phyloP scores from a whole-genome alignment of 257 asterid genomes.

The Voacanga thouarsii region DNA sequence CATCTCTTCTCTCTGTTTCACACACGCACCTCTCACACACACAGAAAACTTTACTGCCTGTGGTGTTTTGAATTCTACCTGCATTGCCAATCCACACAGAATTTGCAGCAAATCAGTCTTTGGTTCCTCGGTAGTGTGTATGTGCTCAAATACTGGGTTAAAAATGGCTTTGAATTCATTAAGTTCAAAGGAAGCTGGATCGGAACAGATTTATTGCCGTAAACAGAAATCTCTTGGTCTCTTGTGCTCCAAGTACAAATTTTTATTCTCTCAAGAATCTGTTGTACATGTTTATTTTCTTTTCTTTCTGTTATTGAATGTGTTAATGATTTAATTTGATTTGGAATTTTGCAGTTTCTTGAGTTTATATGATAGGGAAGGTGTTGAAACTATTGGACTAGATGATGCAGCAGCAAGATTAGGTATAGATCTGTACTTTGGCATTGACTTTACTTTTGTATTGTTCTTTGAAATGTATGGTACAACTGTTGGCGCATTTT shows the following conservation, averaged over 20 bases:
- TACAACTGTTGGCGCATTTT: not conserved
- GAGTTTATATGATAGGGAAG: slow-evolving; percentile 77
- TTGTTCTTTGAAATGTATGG: not conserved
- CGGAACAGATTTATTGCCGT: slow-evolving; percentile 68
- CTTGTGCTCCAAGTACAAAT: slow-evolving; percentile 75
- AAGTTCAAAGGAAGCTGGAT: slow-evolving; percentile 47
- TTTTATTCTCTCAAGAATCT: not conserved
- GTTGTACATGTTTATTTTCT: not conserved
- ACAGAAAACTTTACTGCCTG: not conserved
- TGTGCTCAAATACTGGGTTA: not conserved
- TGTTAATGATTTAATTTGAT: slow-evolving; percentile 6
- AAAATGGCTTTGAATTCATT: slow-evolving; percentile 27
- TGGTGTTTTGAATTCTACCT: no score
- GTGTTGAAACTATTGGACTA: slow-evolving; percentile 77
- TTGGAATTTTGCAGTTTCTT: slow-evolving; percentile 53
- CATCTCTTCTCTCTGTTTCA: slow-evolving; percentile 16
- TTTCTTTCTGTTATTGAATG: not conserved
- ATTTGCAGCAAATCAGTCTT: not conserved
- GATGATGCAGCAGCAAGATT: slow-evolving; percentile 85
- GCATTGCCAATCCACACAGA: not conserved
- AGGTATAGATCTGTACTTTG: slow-evolving; percentile 34
- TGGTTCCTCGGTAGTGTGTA: not conserved
- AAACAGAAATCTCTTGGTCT: slow-evolving; percentile 96
- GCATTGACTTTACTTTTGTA: not conserved
- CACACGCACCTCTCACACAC: not conserved